These are phyloP conservation scores for Metarhizium rileyi DNA, from an alignment of 2,329 filamentous ascomycete genomes.

Conservation along the genomic window DNA sequence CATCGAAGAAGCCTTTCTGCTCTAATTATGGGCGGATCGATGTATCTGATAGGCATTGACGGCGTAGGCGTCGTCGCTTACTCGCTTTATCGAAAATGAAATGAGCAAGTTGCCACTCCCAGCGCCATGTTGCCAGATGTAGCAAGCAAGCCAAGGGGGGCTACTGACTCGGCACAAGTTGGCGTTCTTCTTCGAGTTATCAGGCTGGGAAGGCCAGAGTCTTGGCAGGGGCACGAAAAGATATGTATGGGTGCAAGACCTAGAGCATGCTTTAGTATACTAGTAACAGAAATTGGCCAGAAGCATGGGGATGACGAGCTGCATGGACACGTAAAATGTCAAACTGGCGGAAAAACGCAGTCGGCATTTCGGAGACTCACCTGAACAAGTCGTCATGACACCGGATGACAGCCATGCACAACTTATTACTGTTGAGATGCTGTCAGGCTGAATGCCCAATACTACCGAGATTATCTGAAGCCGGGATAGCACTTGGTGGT, in stretches of 20 bases:
- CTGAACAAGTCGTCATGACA: not conserved
- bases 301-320: not conserved
- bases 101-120: not conserved
- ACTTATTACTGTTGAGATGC: not conserved
- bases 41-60: no score
- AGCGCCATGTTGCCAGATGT: no score
- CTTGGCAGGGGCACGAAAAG: not conserved
- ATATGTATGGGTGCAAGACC: not conserved
- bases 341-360: not conserved
- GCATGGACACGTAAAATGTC: not conserved
- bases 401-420: not conserved
- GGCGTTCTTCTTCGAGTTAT: not conserved
- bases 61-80: no score
- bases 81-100: no score
- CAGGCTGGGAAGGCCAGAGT: not conserved
- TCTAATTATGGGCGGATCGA: no score
- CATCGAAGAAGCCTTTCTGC: no score
- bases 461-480: no score
- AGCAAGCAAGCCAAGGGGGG: not conserved
- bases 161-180: not conserved
- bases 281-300: not conserved
- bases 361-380: slow-evolving; percentile 1
- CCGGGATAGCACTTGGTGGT: not conserved
- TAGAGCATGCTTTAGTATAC: not conserved
- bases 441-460: not conserved